These are phyloP conservation scores for Saussurea involucrata DNA, from an alignment of 129 eudicot species.

Conservation along the genomic window DNA sequence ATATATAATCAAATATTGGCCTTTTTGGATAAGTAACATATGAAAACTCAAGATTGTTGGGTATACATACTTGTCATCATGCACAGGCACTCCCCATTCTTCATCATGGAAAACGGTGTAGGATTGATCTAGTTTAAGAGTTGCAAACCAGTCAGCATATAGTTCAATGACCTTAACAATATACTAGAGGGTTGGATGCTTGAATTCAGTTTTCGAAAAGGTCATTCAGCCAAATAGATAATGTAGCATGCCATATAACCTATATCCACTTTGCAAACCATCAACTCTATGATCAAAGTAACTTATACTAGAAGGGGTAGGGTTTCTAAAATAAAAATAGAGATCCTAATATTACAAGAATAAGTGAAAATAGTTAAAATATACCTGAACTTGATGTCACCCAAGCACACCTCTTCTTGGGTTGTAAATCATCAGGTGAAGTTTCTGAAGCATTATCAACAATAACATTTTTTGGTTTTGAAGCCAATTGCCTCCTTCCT, in stretches of 20 bases:
- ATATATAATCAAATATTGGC: not conserved
- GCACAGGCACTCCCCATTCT: slow-evolving; percentile 81
- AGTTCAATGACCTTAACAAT: not conserved
- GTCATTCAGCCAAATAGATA: not conserved
- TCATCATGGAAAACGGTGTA: slow-evolving; percentile 60
- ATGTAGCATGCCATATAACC: not conserved
- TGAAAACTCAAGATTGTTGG: slow-evolving; percentile 10
- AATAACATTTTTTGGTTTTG: slow-evolving; percentile 34
- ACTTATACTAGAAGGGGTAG: not conserved
- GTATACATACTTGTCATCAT: slow-evolving; percentile 61
- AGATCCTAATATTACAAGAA: not conserved
- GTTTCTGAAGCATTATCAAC: slow-evolving; percentile 29
- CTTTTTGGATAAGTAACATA: not conserved
- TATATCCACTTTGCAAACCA: too few species aligned
- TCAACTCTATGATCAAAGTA: not conserved
- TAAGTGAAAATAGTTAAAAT: not conserved
- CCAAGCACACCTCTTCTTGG: slow-evolving; percentile 73
- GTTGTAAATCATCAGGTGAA: slow-evolving; percentile 27
- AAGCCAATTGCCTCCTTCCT: slow-evolving; percentile 37
- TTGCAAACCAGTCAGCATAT: slow-evolving; percentile 21
- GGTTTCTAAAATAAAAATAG: not conserved
- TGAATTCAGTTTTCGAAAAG: not conserved
- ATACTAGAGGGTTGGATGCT: not conserved
- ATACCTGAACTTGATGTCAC: slow-evolving; percentile 66
- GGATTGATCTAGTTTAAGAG: slow-evolving; percentile 38